Base-by-base conservation (phyloP, 352 stramenopile genomes). In the Phytophthora vignae region DNA sequence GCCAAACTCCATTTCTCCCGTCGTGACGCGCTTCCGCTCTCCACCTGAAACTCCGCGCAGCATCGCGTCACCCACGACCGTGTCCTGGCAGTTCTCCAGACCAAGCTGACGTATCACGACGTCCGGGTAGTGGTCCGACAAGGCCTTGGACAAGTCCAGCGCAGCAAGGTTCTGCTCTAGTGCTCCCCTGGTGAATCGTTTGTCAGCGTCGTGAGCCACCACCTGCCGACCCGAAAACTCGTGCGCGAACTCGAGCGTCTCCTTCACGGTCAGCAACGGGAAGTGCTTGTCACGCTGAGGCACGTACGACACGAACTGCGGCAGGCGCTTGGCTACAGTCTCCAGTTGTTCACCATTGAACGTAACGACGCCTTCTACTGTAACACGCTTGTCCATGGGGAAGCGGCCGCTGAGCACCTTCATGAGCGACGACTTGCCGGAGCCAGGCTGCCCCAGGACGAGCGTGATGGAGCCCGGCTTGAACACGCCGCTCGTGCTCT, bases 31-130 rank as follows among this genome's bases (percentile, higher is more conserved):
- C 29, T 36, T 36, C 29, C 29, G 29, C 29, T 98, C 93, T 27
- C 93, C 91, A 50, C 93, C 93, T 8, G 77, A 92, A 12, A 97
- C 74, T n/a, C 82, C 82, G 15, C 83, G 78, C 17, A 86, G 36
- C 73, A 88, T 88, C 31, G 42, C 78, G 44, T 85, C 77, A 25
- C 83, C 83, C 6, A 90, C 75, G 25, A 90, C 71, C 7, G 85
- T 90, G 62, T 90, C 67, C 15, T 82, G 53, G 22, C 76, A 85
- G 53, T 79, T 86, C 15, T 72, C 61, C 12, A 90, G 75, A 40
- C 81, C 78, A 12, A 86, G 55, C 44, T 81, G 78, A 15, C 70
- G 50, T 19, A 77, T 71, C 6, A 87, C 80, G 29, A 36, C 29
- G 29, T 36, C 29, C 29, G 29, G 29, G 7, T 36, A 36, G 29